A percentile compares a stretch with the other conserved stretches of the same genome.
Conservation (phyloP, 345 rosid genomes). For the Balakata baccata region DNA sequence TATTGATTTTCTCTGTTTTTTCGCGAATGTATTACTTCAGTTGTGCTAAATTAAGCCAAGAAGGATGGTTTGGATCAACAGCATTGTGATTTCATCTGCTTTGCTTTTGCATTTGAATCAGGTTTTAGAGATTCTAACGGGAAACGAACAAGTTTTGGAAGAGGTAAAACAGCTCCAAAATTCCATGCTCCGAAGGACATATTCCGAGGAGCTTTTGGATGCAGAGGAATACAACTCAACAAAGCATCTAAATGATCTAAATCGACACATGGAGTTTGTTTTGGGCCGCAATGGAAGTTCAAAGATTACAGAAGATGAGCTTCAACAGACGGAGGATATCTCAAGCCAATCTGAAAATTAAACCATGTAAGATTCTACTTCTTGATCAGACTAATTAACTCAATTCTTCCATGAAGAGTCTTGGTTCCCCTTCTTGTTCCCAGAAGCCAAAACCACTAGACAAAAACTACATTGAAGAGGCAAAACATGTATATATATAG, state of each 20-base stretch:
- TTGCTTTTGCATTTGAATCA: slow-evolving; percentile 19
- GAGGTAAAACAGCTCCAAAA: slow-evolving; percentile 29
- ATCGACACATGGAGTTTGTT: slow-evolving; percentile 58
- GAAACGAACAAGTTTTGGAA: slow-evolving; percentile 44
- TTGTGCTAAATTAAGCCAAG: no score
- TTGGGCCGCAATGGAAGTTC: slow-evolving; percentile 18
- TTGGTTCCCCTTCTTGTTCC: neutral
- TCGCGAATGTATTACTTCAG: no score
- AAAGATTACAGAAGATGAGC: neutral
- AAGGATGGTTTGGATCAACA: no score
- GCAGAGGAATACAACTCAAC: slow-evolving; percentile 73
- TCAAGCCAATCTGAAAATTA: neutral
- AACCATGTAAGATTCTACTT: neutral
- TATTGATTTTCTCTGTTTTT: no score
- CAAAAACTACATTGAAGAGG: neutral
- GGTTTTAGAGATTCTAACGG: slow-evolving; percentile 59
- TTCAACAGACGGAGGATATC: neutral
- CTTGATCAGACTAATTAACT: neutral
- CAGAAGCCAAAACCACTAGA: neutral
- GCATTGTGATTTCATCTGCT: neutral
- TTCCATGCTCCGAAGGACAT: slow-evolving; percentile 47
- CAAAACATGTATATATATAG: neutral
- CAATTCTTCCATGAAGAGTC: slow-evolving; percentile 1
- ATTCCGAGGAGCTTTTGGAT: slow-evolving; percentile 63
- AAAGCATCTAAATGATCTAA: slow-evolving; percentile 49